Evolutionary conservation across 2,329 filamentous ascomycete species (phyloP), one percentile per base, ranked within the genome.

Genomic region (Hymenoscyphus scutula): DNA sequence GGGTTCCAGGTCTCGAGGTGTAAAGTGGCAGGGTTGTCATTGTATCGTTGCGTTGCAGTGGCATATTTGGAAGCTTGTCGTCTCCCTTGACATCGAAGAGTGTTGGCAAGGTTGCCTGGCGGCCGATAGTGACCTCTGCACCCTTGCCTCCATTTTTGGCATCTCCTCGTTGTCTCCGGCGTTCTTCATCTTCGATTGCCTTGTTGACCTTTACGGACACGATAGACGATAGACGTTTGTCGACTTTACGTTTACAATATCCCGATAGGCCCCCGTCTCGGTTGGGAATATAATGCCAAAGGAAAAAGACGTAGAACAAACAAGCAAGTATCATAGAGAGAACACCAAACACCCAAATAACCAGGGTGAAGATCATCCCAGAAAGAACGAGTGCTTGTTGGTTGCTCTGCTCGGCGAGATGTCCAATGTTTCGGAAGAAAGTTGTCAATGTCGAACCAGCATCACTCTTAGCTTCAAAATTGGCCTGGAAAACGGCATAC

Each of bases 201-300:
- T 92, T 93, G 77, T 95, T 92, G 71, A 97, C 90, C 77, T 95
- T 97, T 71, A 81, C 84, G 60, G 87, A 87, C 3, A 98, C 93
- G 68, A 98, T 95, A 69, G 87, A 87, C 72, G 89, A 89, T 68
- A 99, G 82, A 68, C 92, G 83, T 71, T 86, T 88, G 77, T 96
- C 96, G 74, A 97, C 89, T 79, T 98, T 98, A 54, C 92, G 89
- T 65, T 91, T 89, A 74, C 95, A 98, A 78, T 96, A 99, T 29
- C 88, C 87, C 5, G 86, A 86, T 32, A 99, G 81, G 7, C 90
- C 88, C 5, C 92, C 91, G 72, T 97, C 92, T 11, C 86, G 81
- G 38, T 84, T 84, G 1, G 93, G 92, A 65, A 99, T 94, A 77
- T 94, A 95, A 76, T 95, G 90, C 84, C 90, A 97, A 5, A 99